Conservation (phyloP, 495 filamentous ascomycete species). For the Aspergillus leporis region DNA sequence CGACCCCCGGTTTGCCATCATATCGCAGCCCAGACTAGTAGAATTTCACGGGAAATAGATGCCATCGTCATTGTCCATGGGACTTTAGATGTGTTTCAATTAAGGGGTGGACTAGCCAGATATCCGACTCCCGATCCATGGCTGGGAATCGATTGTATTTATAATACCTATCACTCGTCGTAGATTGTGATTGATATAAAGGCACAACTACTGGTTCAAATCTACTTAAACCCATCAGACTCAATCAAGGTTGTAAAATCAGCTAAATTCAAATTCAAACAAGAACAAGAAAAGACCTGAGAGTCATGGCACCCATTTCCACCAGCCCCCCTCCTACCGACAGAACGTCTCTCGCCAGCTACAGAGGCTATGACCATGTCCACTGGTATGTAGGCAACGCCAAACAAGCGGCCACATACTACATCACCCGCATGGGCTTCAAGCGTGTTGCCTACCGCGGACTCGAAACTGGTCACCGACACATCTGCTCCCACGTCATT, state of each 20-base stretch:
- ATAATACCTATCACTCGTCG: not conserved
- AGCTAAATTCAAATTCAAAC: not conserved
- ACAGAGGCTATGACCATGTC: conserved; percentile 83
- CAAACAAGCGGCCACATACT: conserved; percentile 87
- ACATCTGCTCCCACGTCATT: conserved; percentile 77
- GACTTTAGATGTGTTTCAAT: not conserved
- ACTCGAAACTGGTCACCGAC: conserved; percentile 80
- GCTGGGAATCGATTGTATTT: not conserved
- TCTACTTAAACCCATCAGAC: not conserved
- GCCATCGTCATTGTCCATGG: not conserved
- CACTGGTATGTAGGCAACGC: conserved; percentile 96
- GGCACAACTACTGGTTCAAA: not conserved
- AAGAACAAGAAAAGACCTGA: not conserved
- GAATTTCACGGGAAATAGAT: not conserved
- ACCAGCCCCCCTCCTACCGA: conserved; percentile 46
- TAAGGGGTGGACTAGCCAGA: not conserved
- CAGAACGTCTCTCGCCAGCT: conserved; percentile 43
- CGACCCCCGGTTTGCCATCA: conserved; percentile 10
- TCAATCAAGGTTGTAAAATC: not conserved
- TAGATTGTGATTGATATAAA: not conserved
- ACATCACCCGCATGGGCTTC: conserved; percentile 84
- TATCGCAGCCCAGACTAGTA: not conserved
- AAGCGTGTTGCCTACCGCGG: conserved; percentile 76
- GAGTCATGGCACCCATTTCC: conserved; percentile 68
- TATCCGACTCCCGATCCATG: not conserved